Evolutionary conservation across 257 asterid genomes (phyloP).

Genomic region (Gentiana macrophylla): DNA sequence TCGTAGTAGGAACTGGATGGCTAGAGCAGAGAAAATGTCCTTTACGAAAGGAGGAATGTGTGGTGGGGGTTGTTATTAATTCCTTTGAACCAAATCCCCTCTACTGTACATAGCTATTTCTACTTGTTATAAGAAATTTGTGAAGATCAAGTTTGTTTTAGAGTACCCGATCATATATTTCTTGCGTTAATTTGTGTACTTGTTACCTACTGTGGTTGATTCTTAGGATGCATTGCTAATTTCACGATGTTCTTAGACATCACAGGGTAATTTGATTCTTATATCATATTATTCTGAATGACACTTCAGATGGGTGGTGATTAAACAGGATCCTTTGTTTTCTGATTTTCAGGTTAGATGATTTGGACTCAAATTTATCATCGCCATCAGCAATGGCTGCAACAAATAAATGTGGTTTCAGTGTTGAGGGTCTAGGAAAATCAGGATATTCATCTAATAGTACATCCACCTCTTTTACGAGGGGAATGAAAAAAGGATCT

Average conservation of each 20-base stretch:
- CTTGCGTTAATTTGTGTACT: no score
- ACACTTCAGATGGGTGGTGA: constrained; percentile 4
- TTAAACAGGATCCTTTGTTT: constrained; percentile 4
- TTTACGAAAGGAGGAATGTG: no score
- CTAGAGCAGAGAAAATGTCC: background rate
- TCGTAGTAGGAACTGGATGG: background rate
- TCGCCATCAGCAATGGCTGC: constrained; percentile 67
- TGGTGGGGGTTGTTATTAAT: background rate
- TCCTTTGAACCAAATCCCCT: background rate
- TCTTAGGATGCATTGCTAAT: background rate
- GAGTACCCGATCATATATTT: no score
- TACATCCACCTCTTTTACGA: constrained; percentile 67
- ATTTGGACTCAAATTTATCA: constrained; percentile 76
- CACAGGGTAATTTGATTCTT: background rate
- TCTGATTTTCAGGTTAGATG: constrained; percentile 66
- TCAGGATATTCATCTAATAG: constrained; percentile 35
- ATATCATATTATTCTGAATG: background rate
- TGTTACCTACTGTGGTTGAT: background rate
- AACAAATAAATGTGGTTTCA: constrained; percentile 69
- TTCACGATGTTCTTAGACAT: background rate
- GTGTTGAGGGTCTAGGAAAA: constrained; percentile 53
- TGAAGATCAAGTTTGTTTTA: background rate
- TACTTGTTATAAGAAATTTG: background rate
- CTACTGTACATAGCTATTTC: background rate
- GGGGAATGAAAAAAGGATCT: constrained; percentile 85